Base-by-base conservation (phyloP, 257 asterid genomes). In the Petunia axillaris region DNA sequence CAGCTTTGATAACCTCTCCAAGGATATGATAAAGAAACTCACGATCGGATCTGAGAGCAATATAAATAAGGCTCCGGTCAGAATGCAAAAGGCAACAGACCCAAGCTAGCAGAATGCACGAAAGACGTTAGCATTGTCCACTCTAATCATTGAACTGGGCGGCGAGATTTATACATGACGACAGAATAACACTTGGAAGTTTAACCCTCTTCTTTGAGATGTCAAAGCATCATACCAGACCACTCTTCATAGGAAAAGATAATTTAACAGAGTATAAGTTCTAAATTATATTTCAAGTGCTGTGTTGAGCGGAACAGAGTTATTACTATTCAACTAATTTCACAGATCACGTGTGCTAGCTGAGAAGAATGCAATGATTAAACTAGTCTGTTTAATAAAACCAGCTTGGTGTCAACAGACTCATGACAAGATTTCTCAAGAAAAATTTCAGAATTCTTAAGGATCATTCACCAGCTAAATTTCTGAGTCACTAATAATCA, bases 1-100 rank as follows among this genome's bases (percentile, higher is more conserved):
- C 99, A 8, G 94, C 97, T 89, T 88, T 89, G 53, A 95, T 95
- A 78, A 95, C 97, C 87, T 95, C 98, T 79, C 91, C 98, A 81
- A 95, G 92, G 79, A 95, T 92, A 81, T 90, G 87, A 84, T 95
- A 95, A 65, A 95, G 97, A 82, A 95, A 95, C 79, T 90, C 88
- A 82, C 90, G 85, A 39, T 91, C 96, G 6, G 99, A 93, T 85
- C 98, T 93, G 92, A 83, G 81, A 70, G 79, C 76, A 81, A 81
- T 41, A 79, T 74, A 35, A 50, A 50, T 36, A 73, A 67, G 14
- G 4, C 77, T 73, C 78, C 35, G 78, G 35, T 36, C 63, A 73
- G 46, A 5, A 36, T 48, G 50, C 53, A 36, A 7, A 15, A 2
- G 36, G 73, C 36, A 65, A 13, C 43, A 52, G 13, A 73, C 36